A percentile compares a stretch with the other conserved stretches of the same genome.
phyloP scores from a whole-genome alignment of 2,329 filamentous ascomycete species.

The Podosphaera fusca region DNA sequence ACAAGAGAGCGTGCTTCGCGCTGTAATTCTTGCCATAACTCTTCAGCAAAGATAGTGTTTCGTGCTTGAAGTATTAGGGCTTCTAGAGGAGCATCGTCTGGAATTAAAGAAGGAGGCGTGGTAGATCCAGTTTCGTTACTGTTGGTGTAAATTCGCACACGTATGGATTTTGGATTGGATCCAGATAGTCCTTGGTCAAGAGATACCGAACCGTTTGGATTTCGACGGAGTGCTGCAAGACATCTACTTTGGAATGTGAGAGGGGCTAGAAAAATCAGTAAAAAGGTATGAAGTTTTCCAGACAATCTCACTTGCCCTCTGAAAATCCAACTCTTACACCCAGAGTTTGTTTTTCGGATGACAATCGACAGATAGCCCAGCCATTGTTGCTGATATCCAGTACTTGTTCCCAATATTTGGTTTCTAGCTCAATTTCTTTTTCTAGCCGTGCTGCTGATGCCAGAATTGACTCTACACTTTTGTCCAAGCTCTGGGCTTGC shows the following conservation, averaged over 20 bases:
- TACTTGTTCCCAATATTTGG: conserved; percentile 73
- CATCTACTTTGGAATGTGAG: conserved; percentile 42
- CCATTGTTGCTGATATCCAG: conserved; percentile 59
- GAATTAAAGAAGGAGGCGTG: conserved; percentile 26
- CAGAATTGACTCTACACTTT: conserved; percentile 49
- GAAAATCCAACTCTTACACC: conserved; percentile 78
- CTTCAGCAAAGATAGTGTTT: conserved; percentile 61
- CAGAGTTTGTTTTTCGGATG: conserved; percentile 47
- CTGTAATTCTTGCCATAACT: conserved; percentile 75
- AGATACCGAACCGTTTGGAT: conserved; percentile 48
- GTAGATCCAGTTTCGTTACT: conserved; percentile 35
- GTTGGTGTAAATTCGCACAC: conserved; percentile 39
- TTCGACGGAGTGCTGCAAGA: conserved; percentile 56
- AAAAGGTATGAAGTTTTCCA: not conserved
- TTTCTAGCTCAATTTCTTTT: conserved; percentile 57
- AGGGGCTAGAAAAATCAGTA: conserved; percentile 22
- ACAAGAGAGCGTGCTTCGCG: conserved; percentile 56
- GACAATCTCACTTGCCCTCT: conserved; percentile 22
- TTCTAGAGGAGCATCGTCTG: conserved; percentile 36
- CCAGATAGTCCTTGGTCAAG: conserved; percentile 37
- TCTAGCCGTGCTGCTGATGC: conserved; percentile 50
- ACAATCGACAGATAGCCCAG: conserved; percentile 65
- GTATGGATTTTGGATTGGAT: conserved; percentile 33
- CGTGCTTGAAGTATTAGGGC: conserved; percentile 49
- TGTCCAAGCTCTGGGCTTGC: conserved; percentile 54